Evolutionary conservation across 139 green algal genomes (phyloP).

Genomic region (Coelastrella sp.): DNA sequence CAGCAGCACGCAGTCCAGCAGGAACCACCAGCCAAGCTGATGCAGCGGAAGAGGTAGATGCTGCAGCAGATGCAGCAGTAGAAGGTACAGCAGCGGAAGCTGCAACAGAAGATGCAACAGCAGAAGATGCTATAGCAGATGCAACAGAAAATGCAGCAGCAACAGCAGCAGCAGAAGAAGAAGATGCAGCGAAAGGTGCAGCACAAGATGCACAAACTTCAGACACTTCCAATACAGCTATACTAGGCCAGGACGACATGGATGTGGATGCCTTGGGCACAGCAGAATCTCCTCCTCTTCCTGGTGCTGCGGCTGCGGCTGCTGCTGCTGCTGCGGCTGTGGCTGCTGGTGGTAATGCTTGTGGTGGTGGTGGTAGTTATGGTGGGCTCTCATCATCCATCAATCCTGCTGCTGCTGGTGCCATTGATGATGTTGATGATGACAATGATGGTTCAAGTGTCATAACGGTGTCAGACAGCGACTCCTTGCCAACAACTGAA

Average conservation of each 20-base stretch:
- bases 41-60: no score
- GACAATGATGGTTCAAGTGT: neutral
- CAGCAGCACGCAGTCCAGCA: no score
- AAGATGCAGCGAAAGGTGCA: neutral
- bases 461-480: neutral
- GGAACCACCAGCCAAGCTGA: no score
- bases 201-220: no score
- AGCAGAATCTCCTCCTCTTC: neutral
- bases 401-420: neutral
- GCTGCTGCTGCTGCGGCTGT: neutral
- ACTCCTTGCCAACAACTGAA: neutral
- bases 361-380: no score
- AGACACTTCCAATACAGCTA: no score
- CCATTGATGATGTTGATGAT: neutral
- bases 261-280: neutral
- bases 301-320: constrained; percentile 27
- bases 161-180: no score
- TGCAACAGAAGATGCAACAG: neutral
- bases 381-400: no score
- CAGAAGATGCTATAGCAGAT: neutral
- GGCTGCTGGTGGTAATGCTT: neutral
- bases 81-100: neutral
- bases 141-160: neutral
- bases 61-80: neutral
- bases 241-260: neutral